These are phyloP conservation scores for Chlorella sorokiniana DNA, from an alignment of 139 green algal species.

Conservation along the genomic window DNA sequence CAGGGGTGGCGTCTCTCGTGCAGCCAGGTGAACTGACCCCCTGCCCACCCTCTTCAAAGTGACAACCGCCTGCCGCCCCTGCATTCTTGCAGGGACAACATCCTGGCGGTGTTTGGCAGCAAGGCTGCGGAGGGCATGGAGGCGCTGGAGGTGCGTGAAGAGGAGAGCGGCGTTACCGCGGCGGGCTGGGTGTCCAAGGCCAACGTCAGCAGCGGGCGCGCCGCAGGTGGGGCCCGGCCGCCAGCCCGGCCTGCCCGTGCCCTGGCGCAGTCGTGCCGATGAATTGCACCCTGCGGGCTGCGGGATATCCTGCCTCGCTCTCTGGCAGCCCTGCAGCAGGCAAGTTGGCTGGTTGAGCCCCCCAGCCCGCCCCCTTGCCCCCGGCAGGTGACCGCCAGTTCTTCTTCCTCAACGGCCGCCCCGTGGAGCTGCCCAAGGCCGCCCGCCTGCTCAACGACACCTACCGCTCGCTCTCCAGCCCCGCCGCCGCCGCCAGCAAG, in stretches of 20 bases:
- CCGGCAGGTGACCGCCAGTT: slow-evolving; percentile 81
- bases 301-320: too few species aligned
- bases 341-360: too few species aligned
- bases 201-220: slow-evolving; percentile 43
- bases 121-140: slow-evolving; percentile 68
- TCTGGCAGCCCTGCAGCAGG: background rate
- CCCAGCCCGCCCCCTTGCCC: background rate
- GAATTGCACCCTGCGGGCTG: too few species aligned
- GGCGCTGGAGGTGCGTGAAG: slow-evolving; percentile 46
- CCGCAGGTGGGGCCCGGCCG: background rate
- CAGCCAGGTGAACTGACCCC: too few species aligned
- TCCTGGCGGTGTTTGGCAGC: slow-evolving; percentile 84
- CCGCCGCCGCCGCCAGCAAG: slow-evolving; percentile 37
- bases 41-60: too few species aligned
- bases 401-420: slow-evolving; percentile 92
- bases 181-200: slow-evolving; percentile 79
- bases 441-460: slow-evolving; percentile 72
- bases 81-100: slow-evolving; percentile 55
- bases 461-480: slow-evolving; percentile 61
- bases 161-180: slow-evolving; percentile 26
- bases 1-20: too few species aligned
- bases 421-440: slow-evolving; percentile 87
- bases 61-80: background rate
- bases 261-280: too few species aligned
- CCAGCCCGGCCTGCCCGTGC: too few species aligned